Evolutionary conservation across 2,329 filamentous ascomycete genomes (phyloP), one percentile per base, ranked within the genome.

Genomic region (Fusarium concolor): DNA sequence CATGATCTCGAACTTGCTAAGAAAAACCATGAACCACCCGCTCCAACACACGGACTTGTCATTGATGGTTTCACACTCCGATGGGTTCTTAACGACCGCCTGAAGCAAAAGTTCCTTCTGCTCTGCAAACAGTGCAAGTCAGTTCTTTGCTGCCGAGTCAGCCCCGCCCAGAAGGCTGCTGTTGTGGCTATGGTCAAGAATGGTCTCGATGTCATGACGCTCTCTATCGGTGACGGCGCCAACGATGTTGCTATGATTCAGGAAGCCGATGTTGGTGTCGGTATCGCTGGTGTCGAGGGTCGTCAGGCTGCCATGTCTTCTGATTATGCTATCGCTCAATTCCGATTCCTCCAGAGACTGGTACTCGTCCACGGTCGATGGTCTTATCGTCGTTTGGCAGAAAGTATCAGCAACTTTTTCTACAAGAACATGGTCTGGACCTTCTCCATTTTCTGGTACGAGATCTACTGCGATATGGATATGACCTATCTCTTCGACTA

Each of bases 341-440:
- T 97, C 83, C 88, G 93, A 39, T 97, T 92, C 82, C 84, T 97
- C 51, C 90, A 94, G 73, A 86, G 94, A 55, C 84, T 97, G 63
- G 87, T 97, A 29, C 86, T 97, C 20, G 94, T 97, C 6, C 94
- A 97, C 76, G 94, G 94, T 60, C 89, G 94, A 60, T 97, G 94
- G 93, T 97, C 94, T n/a, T 99, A 99, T 81, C 89, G 95, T 53
- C 89, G 96, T 73, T 83, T 99, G 78, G 93, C 91, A 29, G 96
- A 99, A 82, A 92, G 91, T 45, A 97, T 96, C 75, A 93, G 94
- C 78, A 99, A 99, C 79, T 99, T 99, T 86, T 99, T 99, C 85
- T 99, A 98, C 88, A 99, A 99, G 91, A 99, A 98, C 83, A 92
- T 99, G 80, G 91, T 98, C 52, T 99, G 96, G 96, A 96, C 93